Evolutionary conservation across 2,329 filamentous ascomycete species (phyloP).

Genomic region (Alternaria solani): DNA sequence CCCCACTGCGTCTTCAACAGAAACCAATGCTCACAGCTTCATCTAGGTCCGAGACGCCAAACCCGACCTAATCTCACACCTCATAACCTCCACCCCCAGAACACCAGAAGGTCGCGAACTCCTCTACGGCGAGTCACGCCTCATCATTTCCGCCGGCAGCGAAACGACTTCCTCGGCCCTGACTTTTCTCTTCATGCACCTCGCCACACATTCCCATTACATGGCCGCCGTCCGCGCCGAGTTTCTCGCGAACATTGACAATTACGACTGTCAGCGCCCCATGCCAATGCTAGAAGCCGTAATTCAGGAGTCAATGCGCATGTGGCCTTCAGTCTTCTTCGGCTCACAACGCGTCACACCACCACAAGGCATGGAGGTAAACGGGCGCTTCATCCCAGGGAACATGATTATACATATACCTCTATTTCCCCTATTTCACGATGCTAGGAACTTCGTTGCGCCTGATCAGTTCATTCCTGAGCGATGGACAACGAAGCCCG

Average conservation of each 20-base stretch:
- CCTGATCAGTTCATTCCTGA: constrained; percentile 39
- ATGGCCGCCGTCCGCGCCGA: constrained; percentile 32
- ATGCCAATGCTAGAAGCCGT: constrained; percentile 31
- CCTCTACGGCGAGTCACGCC: constrained; percentile 41
- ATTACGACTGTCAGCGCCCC: constrained; percentile 20
- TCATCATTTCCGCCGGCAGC: constrained; percentile 44
- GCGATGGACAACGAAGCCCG: constrained; percentile 30
- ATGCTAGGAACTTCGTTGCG: constrained; percentile 29
- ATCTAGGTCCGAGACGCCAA: constrained; percentile 23
- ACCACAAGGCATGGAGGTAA: constrained; percentile 35
- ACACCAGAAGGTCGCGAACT: constrained; percentile 24
- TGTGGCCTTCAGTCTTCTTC: constrained; percentile 39
- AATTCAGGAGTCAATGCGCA: constrained; percentile 39
- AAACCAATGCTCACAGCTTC: constrained; percentile 1
- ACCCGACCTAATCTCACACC: constrained; percentile 34
- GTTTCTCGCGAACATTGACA: constrained; percentile 14
- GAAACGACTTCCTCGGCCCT: constrained; percentile 63
- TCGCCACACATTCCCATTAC: constrained; percentile 31
- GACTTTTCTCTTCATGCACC: constrained; percentile 57
- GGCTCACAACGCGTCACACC: constrained; percentile 40
- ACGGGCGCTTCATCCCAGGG: constrained; percentile 36
- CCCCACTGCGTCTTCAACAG: not conserved
- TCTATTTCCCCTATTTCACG: constrained; percentile 26
- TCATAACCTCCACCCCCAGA: constrained; percentile 31
- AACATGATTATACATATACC: constrained; percentile 37